Conservation (phyloP, 352 stramenopile species). For the Globisporangium canariense region DNA sequence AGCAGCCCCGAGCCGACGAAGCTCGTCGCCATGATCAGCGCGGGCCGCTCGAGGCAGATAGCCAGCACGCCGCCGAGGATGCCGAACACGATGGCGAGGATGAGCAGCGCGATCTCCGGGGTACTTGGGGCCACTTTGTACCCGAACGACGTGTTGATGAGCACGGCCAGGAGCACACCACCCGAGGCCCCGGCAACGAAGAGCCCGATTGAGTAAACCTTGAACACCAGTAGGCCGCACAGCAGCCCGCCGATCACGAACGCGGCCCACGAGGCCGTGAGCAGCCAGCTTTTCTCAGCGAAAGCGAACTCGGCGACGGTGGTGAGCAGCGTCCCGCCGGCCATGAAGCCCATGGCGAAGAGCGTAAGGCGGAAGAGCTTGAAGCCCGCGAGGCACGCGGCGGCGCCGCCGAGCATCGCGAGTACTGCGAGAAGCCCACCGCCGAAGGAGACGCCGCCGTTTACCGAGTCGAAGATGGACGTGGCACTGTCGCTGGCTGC, state of each 20-base stretch:
- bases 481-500: constrained; percentile 9
- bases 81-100: constrained; percentile 41
- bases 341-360: constrained; percentile 52
- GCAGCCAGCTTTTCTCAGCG: constrained; percentile 32
- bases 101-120: constrained; percentile 34
- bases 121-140: constrained; percentile 51
- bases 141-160: constrained; percentile 48
- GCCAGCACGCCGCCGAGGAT: constrained; percentile 42
- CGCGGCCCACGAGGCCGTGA: constrained; percentile 43
- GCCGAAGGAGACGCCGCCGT: constrained; percentile 31
- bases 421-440: constrained; percentile 28
- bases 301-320: constrained; percentile 34
- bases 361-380: constrained; percentile 53
- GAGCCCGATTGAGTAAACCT: constrained; percentile 45
- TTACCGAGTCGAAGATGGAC: constrained; percentile 35
- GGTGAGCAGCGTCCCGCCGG: constrained; percentile 40
- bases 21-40: constrained; percentile 59
- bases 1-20: constrained; percentile 40
- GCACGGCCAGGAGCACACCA: constrained; percentile 37
- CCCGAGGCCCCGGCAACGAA: constrained; percentile 45
- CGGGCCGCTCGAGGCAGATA: constrained; percentile 39
- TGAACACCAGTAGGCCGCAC: constrained; percentile 40
- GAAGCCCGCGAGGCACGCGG: constrained; percentile 40
- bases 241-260: constrained; percentile 50
- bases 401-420: constrained; percentile 35